Percentiles rank a stretch among this genome's conserved stretches.
phyloP scores from a whole-genome alignment of 2,329 filamentous ascomycete species.

The Nemania diffusa region DNA sequence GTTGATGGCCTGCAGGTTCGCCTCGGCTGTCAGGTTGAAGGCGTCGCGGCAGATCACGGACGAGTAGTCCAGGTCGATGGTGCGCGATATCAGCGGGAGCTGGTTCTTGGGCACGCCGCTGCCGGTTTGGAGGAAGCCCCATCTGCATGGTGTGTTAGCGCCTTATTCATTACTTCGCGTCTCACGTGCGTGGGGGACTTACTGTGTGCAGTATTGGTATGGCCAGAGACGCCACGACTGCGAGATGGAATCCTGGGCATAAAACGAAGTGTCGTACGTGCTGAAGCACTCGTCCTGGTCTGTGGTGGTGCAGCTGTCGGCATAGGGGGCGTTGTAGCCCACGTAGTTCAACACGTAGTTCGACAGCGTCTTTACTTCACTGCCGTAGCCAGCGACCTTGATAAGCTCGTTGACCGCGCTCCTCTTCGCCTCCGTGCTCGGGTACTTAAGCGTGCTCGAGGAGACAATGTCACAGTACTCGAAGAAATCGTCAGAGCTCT shows the following conservation, averaged over 20 bases:
- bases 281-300: conserved; percentile 54
- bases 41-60: conserved; percentile 71
- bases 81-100: conserved; percentile 77
- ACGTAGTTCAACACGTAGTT: conserved; percentile 64
- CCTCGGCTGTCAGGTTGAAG: conserved; percentile 74
- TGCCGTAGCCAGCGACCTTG: conserved; percentile 53
- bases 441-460: conserved; percentile 55
- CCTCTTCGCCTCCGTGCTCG: conserved; percentile 52
- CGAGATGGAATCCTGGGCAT: conserved; percentile 50
- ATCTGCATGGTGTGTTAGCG: conserved; percentile 57
- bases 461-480: conserved; percentile 61
- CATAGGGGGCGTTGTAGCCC: conserved; percentile 53
- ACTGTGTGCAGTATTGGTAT: conserved; percentile 67
- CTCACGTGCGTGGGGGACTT: conserved; percentile 39
- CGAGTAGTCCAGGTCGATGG: conserved; percentile 71
- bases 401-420: conserved; percentile 55
- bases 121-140: conserved; percentile 83
- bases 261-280: conserved; percentile 50
- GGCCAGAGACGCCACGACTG: conserved; percentile 60
- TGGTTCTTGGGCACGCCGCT: conserved; percentile 71
- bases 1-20: conserved; percentile 76
- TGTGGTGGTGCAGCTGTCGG: conserved; percentile 37
- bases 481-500: conserved; percentile 56
- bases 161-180: not conserved
- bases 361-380: conserved; percentile 52